phyloP scores from a whole-genome alignment of 495 filamentous ascomycete species.

The Acidiella bohemica region DNA sequence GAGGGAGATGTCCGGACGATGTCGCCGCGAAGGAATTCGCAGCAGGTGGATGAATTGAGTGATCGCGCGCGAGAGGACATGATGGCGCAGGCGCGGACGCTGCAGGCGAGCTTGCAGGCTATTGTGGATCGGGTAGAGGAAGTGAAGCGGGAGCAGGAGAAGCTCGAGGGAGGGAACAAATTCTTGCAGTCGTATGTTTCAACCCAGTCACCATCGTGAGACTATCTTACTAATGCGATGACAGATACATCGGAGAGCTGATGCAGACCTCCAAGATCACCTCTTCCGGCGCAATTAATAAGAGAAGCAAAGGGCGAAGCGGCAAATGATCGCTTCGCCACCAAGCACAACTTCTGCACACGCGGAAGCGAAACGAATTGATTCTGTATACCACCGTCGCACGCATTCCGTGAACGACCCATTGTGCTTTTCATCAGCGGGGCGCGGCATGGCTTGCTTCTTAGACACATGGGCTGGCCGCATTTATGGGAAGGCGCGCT shows the following conservation, averaged over 20 bases:
- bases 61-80: slow-evolving; percentile 59
- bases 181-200: slow-evolving; percentile 56
- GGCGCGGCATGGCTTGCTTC: too few species aligned
- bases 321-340: too few species aligned
- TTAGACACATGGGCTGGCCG: too few species aligned
- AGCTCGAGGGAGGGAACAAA: slow-evolving; percentile 85
- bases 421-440: too few species aligned
- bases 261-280: slow-evolving; percentile 76
- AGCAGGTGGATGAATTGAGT: slow-evolving; percentile 73
- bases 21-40: slow-evolving; percentile 82
- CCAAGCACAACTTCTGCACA: too few species aligned
- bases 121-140: slow-evolving; percentile 85
- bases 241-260: slow-evolving; percentile 57
- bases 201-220: not conserved
- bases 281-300: too few species aligned
- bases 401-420: too few species aligned
- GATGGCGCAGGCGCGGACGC: slow-evolving; percentile 64
- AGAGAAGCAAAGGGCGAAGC: too few species aligned
- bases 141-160: slow-evolving; percentile 88
- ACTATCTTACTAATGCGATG: slow-evolving; percentile 8
- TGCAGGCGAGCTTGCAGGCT: slow-evolving; percentile 76
- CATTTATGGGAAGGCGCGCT: too few species aligned
- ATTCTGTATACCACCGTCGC: too few species aligned
- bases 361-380: too few species aligned
- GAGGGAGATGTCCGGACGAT: slow-evolving; percentile 85